phyloP scores from a whole-genome alignment of 73 alveolate species.

The Tetrahymena thermophila region DNA sequence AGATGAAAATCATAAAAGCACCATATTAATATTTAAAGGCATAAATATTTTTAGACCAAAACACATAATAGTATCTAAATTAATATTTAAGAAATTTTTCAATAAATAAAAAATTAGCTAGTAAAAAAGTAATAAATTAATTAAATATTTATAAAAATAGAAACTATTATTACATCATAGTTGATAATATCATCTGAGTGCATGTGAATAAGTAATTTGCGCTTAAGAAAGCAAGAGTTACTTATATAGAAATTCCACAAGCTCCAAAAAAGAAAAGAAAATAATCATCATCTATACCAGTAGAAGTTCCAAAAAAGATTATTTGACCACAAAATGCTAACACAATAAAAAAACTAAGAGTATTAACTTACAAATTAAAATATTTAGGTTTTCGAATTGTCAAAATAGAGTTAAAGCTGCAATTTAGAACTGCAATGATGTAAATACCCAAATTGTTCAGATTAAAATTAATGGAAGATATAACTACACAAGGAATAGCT shows the following conservation, averaged over 20 bases:
- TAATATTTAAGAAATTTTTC: too few species aligned
- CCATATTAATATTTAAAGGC: neutral
- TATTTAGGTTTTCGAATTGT: neutral
- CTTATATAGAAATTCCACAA: neutral
- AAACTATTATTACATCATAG: neutral
- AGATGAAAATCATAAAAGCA: neutral
- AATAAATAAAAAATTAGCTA: neutral
- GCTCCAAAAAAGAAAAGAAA: neutral
- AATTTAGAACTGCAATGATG: neutral
- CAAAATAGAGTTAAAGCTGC: neutral
- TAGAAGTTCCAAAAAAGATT: neutral
- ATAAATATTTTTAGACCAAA: neutral
- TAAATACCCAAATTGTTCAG: neutral
- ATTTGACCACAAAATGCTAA: neutral
- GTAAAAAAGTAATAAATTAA: too few species aligned
- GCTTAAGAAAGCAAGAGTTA: neutral
- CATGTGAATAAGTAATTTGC: neutral
- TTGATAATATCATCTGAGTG: neutral
- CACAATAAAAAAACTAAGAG: neutral
- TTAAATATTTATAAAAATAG: too few species aligned
- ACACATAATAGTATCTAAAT: neutral
- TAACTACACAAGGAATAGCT: neutral
- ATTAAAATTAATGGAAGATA: neutral
- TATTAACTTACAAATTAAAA: neutral
- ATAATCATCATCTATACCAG: neutral